These are phyloP conservation scores for Erythrophleum ivorense DNA, from an alignment of 331 rosid species.

Conservation along the genomic window DNA sequence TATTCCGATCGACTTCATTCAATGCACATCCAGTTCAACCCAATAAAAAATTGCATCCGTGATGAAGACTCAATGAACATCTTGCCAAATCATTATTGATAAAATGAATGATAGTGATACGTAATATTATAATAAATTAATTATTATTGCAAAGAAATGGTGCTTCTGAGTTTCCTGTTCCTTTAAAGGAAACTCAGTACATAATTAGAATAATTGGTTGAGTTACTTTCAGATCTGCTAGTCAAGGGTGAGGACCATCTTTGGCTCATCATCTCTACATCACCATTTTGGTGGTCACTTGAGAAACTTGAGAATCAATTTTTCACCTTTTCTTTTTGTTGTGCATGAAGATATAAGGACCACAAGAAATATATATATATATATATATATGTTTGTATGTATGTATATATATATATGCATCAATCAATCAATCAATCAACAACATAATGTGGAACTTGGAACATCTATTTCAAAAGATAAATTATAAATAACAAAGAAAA, in stretches of 20 bases:
- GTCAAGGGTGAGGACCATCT: constrained; percentile 33
- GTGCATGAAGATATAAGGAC: constrained; percentile 36
- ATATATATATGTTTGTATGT: too few relatives aligned
- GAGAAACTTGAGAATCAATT: constrained; percentile 25
- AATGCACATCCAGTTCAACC: neutral
- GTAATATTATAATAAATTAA: neutral
- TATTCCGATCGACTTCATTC: neutral
- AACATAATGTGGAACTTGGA: neutral
- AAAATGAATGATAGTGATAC: neutral
- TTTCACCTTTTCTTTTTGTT: constrained; percentile 24
- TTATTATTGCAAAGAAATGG: neutral
- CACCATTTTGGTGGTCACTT: constrained; percentile 27
- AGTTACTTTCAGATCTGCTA: neutral
- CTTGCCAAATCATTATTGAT: neutral
- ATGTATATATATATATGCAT: too few relatives aligned
- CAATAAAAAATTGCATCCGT: constrained; percentile 20
- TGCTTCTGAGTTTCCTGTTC: neutral
- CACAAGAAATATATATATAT: constrained; percentile 30
- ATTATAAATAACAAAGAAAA: neutral
- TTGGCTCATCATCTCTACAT: neutral
- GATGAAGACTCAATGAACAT: constrained; percentile 1
- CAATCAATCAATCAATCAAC: neutral
- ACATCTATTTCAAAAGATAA: constrained; percentile 22
- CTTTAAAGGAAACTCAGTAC: neutral
- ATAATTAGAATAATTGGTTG: constrained; percentile 28